A percentile compares a stretch with the other conserved stretches of the same genome.
These are phyloP conservation scores for Sporothrix protearum DNA, from an alignment of 2,329 filamentous ascomycete species.

Conservation along the genomic window DNA sequence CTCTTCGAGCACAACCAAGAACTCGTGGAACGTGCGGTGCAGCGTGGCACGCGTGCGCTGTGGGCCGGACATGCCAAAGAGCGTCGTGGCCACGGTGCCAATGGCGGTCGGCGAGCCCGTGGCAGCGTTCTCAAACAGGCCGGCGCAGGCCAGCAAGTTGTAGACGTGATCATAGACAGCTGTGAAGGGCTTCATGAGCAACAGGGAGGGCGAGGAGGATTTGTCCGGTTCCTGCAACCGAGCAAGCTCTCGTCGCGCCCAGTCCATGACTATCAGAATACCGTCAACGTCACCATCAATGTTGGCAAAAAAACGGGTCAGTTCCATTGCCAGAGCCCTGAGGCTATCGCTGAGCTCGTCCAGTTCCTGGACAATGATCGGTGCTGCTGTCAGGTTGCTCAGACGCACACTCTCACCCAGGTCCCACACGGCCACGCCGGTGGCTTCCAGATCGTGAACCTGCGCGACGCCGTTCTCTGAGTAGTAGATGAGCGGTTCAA, in stretches of 20 bases:
- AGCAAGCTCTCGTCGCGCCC: conserved; percentile 81
- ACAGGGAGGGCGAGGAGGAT: not conserved
- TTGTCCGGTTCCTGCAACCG: conserved; percentile 61
- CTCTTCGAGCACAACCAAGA: conserved; percentile 82
- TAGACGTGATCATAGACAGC: conserved; percentile 76
- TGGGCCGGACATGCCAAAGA: conserved; percentile 76
- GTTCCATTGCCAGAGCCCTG: conserved; percentile 76
- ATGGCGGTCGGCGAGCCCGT: conserved; percentile 62
- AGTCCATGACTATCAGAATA: conserved; percentile 93
- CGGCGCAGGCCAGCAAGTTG: conserved; percentile 64
- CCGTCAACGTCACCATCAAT: conserved; percentile 91
- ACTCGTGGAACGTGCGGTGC: conserved; percentile 83
- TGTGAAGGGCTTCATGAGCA: not conserved
- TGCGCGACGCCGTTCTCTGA: conserved; percentile 85
- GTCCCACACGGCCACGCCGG: conserved; percentile 91
- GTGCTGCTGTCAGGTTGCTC: conserved; percentile 86
- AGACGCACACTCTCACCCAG: conserved; percentile 83
- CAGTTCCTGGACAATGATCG: conserved; percentile 78
- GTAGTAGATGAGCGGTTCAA: conserved; percentile 92
- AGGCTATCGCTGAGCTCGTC: conserved; percentile 83
- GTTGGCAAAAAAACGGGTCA: conserved; percentile 88
- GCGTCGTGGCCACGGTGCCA: conserved; percentile 63
- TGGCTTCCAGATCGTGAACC: conserved; percentile 84
- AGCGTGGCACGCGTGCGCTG: conserved; percentile 78
- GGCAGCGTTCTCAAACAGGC: conserved; percentile 53